Evolutionary conservation across 2,329 filamentous ascomycete species (phyloP).

Genomic region (Claviceps paspali): DNA sequence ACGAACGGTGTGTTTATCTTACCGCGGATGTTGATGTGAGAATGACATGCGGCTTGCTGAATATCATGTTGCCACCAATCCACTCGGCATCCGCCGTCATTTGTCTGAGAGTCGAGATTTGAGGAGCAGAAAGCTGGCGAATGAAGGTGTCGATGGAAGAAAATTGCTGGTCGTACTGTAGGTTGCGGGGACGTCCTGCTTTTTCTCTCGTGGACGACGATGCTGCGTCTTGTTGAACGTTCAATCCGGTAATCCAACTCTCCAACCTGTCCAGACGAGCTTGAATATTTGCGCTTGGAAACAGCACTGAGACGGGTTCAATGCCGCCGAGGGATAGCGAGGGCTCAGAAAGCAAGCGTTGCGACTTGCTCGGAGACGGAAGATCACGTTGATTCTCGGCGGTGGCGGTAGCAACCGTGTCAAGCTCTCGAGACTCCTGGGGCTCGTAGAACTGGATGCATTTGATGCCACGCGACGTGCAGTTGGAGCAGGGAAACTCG

Average conservation of each 20-base stretch:
- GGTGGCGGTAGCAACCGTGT: too few species aligned
- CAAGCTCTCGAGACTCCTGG: neutral
- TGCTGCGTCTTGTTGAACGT: neutral
- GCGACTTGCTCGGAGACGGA: neutral
- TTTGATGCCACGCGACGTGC: conserved; percentile 15
- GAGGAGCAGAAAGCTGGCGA: neutral
- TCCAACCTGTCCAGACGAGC: conserved; percentile 2
- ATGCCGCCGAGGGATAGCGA: neutral
- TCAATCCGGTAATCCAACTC: neutral
- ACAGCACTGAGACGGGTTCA: neutral
- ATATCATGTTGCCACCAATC: neutral
- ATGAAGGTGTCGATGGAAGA: neutral
- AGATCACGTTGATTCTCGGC: neutral
- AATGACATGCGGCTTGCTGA: neutral
- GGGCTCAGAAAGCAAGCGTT: neutral
- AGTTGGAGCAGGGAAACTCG: conserved; percentile 19
- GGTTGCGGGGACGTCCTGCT: neutral
- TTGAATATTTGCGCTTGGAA: conserved; percentile 1
- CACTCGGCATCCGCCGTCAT: neutral
- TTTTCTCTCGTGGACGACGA: neutral
- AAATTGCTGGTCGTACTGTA: neutral
- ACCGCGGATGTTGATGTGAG: neutral
- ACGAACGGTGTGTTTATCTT: neutral
- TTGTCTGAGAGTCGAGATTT: neutral
- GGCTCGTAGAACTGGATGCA: conserved; percentile 9